Evolutionary conservation across 768 basidiomycete genomes (phyloP), one percentile per base, ranked within the genome.

Genomic region (Coprinopsis cinerea): DNA sequence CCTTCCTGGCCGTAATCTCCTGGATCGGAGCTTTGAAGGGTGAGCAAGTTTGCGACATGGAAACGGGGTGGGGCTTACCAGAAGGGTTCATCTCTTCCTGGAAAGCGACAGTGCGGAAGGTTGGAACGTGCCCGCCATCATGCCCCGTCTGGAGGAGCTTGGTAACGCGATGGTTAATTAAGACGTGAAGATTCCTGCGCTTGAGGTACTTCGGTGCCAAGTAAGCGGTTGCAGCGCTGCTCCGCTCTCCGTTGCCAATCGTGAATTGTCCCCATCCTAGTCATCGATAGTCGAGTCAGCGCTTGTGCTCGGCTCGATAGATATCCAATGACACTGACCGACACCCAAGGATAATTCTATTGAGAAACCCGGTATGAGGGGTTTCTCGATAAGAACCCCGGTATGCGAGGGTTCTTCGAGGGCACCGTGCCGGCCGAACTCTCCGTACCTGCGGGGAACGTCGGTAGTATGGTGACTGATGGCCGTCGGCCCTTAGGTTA

Each of bases 261-360:
- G 64, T 64, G 14, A 54, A 56, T 42, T 64, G 67, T 0, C 51
- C 25, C 54, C 60, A 67, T n/a, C 65, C 67, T 68, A 28, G n/a
- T n/a, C n/a, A n/a, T n/a, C n/a, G n/a, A n/a, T n/a, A n/a, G n/a
- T n/a, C n/a, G n/a, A n/a, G n/a, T n/a, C n/a, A n/a, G n/a, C n/a
- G n/a, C n/a, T n/a, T n/a, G n/a, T n/a, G n/a, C n/a, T n/a, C n/a
- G n/a, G n/a, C n/a, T n/a, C n/a, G n/a, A n/a, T n/a, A n/a, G n/a
- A n/a, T n/a, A n/a, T n/a, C n/a, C n/a, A n/a, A n/a, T n/a, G n/a
- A n/a, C n/a, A n/a, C n/a, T n/a, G n/a, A n/a, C n/a, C n/a, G n/a
- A n/a, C n/a, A n/a, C n/a, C n/a, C n/a, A n/a, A n/a, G n/a, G n/a
- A n/a, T n/a, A n/a, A n/a, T n/a, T n/a, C n/a, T n/a, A n/a, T n/a